phyloP scores from a whole-genome alignment of 2,329 filamentous ascomycete species.

The Didymella sp. region DNA sequence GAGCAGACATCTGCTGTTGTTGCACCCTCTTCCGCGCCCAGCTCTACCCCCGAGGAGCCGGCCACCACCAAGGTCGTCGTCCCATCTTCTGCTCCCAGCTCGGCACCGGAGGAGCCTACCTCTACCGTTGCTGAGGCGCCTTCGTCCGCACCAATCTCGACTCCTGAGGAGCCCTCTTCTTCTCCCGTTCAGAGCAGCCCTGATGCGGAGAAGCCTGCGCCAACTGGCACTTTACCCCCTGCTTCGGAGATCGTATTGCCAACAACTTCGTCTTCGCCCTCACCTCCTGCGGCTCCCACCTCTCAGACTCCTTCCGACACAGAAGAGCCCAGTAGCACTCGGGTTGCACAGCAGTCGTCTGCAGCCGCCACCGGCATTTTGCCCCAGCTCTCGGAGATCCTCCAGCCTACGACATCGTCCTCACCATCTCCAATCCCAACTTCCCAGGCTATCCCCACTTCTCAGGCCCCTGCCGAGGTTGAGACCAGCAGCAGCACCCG shows the following conservation, averaged over 20 bases:
- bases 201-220: constrained; percentile 1
- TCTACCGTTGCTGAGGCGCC: not conserved
- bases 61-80: not conserved
- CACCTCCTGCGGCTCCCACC: constrained; percentile 11
- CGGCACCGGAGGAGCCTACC: not conserved
- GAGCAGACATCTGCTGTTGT: not conserved
- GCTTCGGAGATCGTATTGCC: constrained; percentile 10
- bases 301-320: constrained; percentile 19
- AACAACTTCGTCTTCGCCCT: constrained; percentile 7
- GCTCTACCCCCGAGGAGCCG: not conserved
- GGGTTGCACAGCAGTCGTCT: constrained; percentile 1
- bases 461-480: not conserved
- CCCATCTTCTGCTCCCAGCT: too few relatives aligned
- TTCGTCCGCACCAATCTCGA: not conserved
- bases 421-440: not conserved
- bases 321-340: constrained; percentile 7
- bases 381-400: constrained; percentile 7
- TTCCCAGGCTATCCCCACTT: not conserved
- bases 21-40: not conserved
- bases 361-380: constrained; percentile 8
- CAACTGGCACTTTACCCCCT: constrained; percentile 1
- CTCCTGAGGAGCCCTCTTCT: not conserved
- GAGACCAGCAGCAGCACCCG: not conserved
- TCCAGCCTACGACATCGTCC: constrained; percentile 3
- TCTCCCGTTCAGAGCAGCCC: constrained; percentile 5